Evolutionary conservation across 345 rosid species (phyloP), one percentile per base, ranked within the genome.

Genomic region (Lepidium didymum): DNA sequence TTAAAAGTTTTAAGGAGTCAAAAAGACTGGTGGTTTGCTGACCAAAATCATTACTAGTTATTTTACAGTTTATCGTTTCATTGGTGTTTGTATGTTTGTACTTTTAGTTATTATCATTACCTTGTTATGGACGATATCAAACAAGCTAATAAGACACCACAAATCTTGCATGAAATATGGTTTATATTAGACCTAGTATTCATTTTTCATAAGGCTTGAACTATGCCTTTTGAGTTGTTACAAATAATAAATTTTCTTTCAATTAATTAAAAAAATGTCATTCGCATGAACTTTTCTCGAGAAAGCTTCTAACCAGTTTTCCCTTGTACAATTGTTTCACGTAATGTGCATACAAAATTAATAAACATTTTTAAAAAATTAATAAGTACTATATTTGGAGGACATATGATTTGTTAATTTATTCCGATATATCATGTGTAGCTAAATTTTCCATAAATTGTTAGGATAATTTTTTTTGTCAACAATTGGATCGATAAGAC

Each of bases 211-310:
- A 64, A 64, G 46, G 37, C 46, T 47, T 21, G 31, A n/a, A n/a
- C n/a, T n/a, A n/a, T n/a, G n/a, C n/a, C 57, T 63, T 49, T 49
- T 35, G 34, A 46, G 21, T 7, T 49, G 23, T 52, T 52, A 12
- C 23, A 45, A 45, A 45, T 15, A 25, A 25, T 6, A 10, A 15
- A 6, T 18, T 11, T 38, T 40, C 9, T 25, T 25, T 7, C 8
- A 44, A 44, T 15, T 51, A 50, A 51, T n/a, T 4, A n/a, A n/a
- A 23, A 5, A 11, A 10, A n/a, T 38, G 38, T 27, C 23, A 7
- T 64, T 25, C 5, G 69, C 69, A 65, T 51, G 60, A 38, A 65
- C 40, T 21, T 15, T 36, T 51, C 45, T 51, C 59, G 12, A 51
- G 38, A 50, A 49, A 14, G 37, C 47, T 64, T 64, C 25, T 36